A percentile compares a stretch with the other conserved stretches of the same genome.
Conservation (phyloP, 768 basidiomycete species). For the Suillus discolor region DNA sequence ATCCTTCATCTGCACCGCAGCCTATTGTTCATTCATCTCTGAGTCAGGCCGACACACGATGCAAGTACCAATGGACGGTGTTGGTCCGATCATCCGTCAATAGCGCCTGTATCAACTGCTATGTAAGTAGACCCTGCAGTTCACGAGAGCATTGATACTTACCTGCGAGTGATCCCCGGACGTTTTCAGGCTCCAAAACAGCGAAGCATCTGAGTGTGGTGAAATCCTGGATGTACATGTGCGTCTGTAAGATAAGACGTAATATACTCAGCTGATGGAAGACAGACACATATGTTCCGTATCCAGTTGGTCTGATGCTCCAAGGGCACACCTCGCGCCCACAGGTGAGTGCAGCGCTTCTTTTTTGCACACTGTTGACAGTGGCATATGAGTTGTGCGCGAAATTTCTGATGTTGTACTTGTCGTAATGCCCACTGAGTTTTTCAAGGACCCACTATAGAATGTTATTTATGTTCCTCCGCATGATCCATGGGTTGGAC, state of each 20-base stretch:
- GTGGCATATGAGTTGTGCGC: not conserved
- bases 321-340: not conserved
- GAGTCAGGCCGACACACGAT: constrained; percentile 4
- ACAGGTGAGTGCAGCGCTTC: not conserved
- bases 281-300: constrained; percentile 5
- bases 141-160: not conserved
- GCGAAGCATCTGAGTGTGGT: not conserved
- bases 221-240: not conserved
- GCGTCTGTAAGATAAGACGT: not conserved
- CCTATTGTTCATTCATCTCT: not conserved
- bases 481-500: not conserved
- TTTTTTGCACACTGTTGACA: not conserved
- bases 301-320: constrained; percentile 5
- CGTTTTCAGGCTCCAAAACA: not conserved
- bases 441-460: constrained; percentile 3
- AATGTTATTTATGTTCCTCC: not conserved
- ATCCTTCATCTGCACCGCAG: not conserved
- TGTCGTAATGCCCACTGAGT: constrained; percentile 8
- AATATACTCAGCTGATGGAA: not conserved
- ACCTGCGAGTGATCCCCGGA: not conserved
- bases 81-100: constrained; percentile 3
- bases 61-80: constrained; percentile 9
- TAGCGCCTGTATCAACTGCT: not conserved
- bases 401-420: constrained; percentile 6
- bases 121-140: not conserved